Conservation (phyloP, 2,329 filamentous ascomycete genomes). For the Aspergillus ustus region DNA sequence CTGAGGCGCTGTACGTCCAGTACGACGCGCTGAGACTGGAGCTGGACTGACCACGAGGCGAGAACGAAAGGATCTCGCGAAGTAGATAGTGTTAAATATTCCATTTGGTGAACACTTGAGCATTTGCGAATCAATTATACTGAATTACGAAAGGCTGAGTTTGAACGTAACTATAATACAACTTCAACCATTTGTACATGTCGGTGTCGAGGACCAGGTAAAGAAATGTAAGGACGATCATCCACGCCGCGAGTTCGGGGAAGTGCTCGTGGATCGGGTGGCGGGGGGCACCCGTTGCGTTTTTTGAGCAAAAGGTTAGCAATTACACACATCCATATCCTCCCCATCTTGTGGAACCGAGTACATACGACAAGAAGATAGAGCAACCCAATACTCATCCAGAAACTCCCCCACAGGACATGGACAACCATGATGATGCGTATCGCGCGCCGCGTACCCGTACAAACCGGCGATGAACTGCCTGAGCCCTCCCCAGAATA, state of each 20-base stretch:
- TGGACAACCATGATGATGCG: constrained; percentile 3
- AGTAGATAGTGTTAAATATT: too few relatives aligned
- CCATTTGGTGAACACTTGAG: too few relatives aligned
- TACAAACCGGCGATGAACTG: constrained; percentile 6
- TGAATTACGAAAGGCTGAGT: too few relatives aligned
- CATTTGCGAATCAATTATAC: too few relatives aligned
- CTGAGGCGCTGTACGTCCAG: constrained; percentile 63
- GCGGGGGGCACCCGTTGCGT: not conserved
- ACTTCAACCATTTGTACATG: too few relatives aligned
- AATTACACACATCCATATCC: too few relatives aligned
- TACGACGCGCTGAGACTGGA: constrained; percentile 68
- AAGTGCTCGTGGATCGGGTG: constrained; percentile 3
- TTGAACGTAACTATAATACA: too few relatives aligned
- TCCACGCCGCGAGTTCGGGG: constrained; percentile 3
- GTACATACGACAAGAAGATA: constrained; percentile 7
- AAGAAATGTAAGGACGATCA: constrained; percentile 5
- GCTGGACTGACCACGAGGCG: constrained; percentile 33
- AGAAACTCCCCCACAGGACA: constrained; percentile 7
- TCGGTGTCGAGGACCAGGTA: constrained; percentile 4
- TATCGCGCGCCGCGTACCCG: constrained; percentile 2
- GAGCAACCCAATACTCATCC: constrained; percentile 9
- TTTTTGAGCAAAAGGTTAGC: too few relatives aligned
- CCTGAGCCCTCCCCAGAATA: constrained; percentile 1
- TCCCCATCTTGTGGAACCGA: too few relatives aligned
- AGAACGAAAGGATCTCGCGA: too few relatives aligned